Evolutionary conservation across 1,284 basidiomycete genomes (phyloP), one percentile per base, ranked within the genome.

Genomic region (Lentinula novae-zelandiae): DNA sequence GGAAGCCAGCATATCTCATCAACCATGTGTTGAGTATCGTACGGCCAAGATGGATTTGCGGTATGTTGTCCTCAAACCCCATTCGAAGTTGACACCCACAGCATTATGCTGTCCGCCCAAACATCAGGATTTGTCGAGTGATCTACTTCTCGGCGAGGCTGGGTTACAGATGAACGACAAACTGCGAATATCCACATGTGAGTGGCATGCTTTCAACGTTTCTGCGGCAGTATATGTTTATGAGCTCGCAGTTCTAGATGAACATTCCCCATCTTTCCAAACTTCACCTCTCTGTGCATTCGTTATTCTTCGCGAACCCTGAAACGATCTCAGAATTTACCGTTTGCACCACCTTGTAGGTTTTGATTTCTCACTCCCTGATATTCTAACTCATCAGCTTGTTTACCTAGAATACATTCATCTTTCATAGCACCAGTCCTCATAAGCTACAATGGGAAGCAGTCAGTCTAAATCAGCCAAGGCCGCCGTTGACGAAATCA

Each of bases 381-480:
- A 12, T 12, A 5, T n/a, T 12, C 2, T 15, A 34, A 34, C 5
- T 36, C 17, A 53, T 9, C 34, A n/a, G 34, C 20, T 10, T 53
- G 4, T 17, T 31, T 12, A 7, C 10, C n/a, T 46, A 15, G 20
- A 15, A 44, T 15, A 2, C 36, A 12, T 38, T 33, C 5, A n/a
- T 38, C 27, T n/a, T 33, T 53, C 8, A 46, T 6, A 20, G 2
- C 12, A 27, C 27, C 12, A 12, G 34, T 27, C 3, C 27, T 3
- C 27, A 27, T 20, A 53, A 5, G n/a, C 34, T 39, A 40, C 20
- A 8, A 56, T 56, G 54, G 54, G 54, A 17, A 46, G 42, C 31
- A 44, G 17, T 9, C 54, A 56, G 31, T 60, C 58, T 20, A 48
- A 33, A 46, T 31, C 36, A 34, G 58, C 51, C 52, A 49, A 54